A percentile compares a stretch with the other conserved stretches of the same genome.
These are phyloP conservation scores for Centella asiatica DNA, from an alignment of 129 eudicot species.

Conservation along the genomic window DNA sequence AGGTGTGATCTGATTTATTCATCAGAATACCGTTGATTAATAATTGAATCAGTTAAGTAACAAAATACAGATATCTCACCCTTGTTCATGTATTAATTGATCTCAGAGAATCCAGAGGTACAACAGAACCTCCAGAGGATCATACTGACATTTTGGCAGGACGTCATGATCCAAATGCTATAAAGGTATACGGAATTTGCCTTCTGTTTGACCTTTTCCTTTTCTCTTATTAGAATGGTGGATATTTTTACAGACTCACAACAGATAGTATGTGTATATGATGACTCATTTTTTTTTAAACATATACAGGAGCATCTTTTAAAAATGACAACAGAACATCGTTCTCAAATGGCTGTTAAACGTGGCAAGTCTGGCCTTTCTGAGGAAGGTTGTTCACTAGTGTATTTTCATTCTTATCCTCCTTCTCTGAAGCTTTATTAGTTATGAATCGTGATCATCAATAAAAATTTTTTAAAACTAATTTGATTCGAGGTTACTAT, in stretches of 20 bases:
- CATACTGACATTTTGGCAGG: constrained; percentile 57
- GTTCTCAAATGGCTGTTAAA: constrained; percentile 70
- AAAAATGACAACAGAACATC: constrained; percentile 73
- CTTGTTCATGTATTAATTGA: constrained; percentile 7
- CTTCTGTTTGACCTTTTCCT: background rate
- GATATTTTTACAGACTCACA: background rate
- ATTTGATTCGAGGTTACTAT: too few relatives aligned
- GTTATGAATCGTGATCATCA: too few relatives aligned
- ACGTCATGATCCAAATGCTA: constrained; percentile 70
- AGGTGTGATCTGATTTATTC: constrained; percentile 42
- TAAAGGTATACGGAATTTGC: constrained; percentile 44
- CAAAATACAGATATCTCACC: constrained; percentile 8
- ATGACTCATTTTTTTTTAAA: constrained; percentile 7
- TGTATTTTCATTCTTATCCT: too few relatives aligned
- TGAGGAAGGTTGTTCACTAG: constrained; percentile 49
- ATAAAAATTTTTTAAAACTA: too few relatives aligned
- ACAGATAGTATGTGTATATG: constrained; percentile 6
- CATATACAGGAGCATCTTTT: constrained; percentile 67
- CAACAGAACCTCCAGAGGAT: constrained; percentile 54
- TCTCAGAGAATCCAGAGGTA: constrained; percentile 61
- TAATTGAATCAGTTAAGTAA: background rate
- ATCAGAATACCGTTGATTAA: background rate
- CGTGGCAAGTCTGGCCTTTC: constrained; percentile 55
- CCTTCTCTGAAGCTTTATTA: too few relatives aligned
- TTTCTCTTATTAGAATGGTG: background rate